Conservation (phyloP, 495 filamentous ascomycete genomes). For the Entonaema liquescens region DNA sequence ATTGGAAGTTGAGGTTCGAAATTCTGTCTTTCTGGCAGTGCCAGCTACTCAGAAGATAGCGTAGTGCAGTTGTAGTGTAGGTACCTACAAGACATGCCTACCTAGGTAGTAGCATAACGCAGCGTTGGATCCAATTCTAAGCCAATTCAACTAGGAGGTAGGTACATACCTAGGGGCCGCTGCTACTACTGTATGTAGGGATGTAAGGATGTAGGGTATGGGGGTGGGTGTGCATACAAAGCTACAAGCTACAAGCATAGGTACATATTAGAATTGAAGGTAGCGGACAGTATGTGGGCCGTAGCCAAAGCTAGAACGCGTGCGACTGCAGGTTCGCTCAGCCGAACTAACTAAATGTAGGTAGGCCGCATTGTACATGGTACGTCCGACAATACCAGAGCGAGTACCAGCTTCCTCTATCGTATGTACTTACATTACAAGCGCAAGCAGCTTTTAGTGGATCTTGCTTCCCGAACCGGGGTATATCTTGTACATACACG, state of each 20-base stretch:
- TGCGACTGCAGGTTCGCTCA: neutral
- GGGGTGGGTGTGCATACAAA: neutral
- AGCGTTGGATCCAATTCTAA: constrained; percentile 33
- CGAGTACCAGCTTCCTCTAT: neutral
- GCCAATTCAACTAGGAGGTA: constrained; percentile 1
- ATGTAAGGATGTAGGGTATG: neutral
- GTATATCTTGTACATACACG: neutral
- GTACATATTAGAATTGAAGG: too few relatives aligned
- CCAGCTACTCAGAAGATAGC: constrained; percentile 24
- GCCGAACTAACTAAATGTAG: neutral
- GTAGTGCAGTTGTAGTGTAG: constrained; percentile 18
- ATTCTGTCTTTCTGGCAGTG: constrained; percentile 25
- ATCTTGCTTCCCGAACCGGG: neutral
- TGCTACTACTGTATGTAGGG: neutral
- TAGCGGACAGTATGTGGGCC: neutral
- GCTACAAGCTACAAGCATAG: neutral
- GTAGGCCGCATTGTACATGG: neutral
- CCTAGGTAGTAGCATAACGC: neutral
- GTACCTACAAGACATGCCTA: too few relatives aligned
- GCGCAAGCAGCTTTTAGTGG: neutral
- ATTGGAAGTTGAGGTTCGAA: constrained; percentile 45
- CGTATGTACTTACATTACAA: neutral
- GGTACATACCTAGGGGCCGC: neutral
- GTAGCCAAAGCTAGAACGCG: neutral
- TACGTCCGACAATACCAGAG: neutral